Evolutionary conservation across 352 stramenopile species (phyloP).

Genomic region (Globisporangium uncinulatum): DNA sequence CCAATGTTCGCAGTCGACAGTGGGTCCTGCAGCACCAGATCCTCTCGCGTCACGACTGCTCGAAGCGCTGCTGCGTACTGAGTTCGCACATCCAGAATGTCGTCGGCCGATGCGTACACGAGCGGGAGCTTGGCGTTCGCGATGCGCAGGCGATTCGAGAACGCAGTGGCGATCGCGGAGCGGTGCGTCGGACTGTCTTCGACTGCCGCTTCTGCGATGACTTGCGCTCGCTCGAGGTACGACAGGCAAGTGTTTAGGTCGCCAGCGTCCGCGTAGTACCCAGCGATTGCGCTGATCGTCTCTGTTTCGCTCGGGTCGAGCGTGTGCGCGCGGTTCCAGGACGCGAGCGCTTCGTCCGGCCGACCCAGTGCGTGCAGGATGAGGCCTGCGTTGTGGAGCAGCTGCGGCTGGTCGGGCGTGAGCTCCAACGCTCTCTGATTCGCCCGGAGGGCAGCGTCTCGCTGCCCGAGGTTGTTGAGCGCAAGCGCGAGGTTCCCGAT

Average conservation of each 20-base stretch:
- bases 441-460: constrained; percentile 9
- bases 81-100: constrained; percentile 10
- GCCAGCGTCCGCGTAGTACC: constrained; percentile 13
- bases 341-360: constrained; percentile 7
- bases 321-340: constrained; percentile 10
- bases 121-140: constrained; percentile 19
- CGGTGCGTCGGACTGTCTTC: not conserved
- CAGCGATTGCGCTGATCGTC: constrained; percentile 16
- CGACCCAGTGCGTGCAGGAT: constrained; percentile 9
- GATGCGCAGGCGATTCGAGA: constrained; percentile 16
- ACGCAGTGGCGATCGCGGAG: not conserved
- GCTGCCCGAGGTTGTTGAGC: constrained; percentile 5
- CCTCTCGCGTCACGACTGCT: constrained; percentile 1
- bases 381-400: constrained; percentile 26
- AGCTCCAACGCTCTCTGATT: constrained; percentile 14
- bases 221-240: constrained; percentile 7
- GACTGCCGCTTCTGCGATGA: not conserved
- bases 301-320: constrained; percentile 7
- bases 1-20: constrained; percentile 22
- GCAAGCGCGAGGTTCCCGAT: constrained; percentile 19
- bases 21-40: constrained; percentile 15
- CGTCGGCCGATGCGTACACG: constrained; percentile 19
- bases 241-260: constrained; percentile 1
- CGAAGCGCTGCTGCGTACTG: constrained; percentile 14
- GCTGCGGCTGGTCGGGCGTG: constrained; percentile 8